Evolutionary conservation across 2,329 filamentous ascomycete species (phyloP).

Genomic region (Alternaria gaisen): DNA sequence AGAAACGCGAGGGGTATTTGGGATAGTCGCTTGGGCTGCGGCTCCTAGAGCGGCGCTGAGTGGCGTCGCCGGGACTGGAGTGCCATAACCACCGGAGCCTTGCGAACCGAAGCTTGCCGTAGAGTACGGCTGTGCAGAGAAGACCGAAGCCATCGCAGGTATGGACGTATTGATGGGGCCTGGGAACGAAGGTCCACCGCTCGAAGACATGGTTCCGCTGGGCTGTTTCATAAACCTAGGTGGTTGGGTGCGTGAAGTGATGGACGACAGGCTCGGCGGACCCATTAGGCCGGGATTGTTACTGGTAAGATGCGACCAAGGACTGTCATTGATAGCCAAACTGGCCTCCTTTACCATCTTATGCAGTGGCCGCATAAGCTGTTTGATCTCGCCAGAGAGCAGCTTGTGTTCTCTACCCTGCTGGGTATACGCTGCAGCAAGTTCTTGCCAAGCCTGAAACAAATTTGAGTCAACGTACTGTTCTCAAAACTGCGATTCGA

Average conservation of each 20-base stretch:
- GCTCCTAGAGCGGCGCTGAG: conserved; percentile 89
- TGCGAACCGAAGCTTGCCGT: conserved; percentile 38
- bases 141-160: conserved; percentile 39
- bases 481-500: conserved; percentile 16
- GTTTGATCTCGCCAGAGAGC: conserved; percentile 71
- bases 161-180: conserved; percentile 50
- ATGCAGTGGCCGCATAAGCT: conserved; percentile 81
- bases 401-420: conserved; percentile 56
- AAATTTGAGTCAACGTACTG: conserved; percentile 43
- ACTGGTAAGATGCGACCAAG: conserved; percentile 66
- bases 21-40: conserved; percentile 88
- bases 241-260: conserved; percentile 47
- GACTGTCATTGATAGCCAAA: conserved; percentile 72
- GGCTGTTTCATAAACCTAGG: conserved; percentile 42
- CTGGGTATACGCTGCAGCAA: conserved; percentile 58
- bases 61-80: conserved; percentile 81
- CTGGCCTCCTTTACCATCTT: conserved; percentile 82
- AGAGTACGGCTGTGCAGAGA: conserved; percentile 39
- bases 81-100: conserved; percentile 57
- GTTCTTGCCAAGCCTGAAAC: conserved; percentile 69
- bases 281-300: conserved; percentile 40
- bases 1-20: conserved; percentile 60
- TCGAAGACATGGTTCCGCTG: conserved; percentile 33
- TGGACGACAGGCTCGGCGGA: conserved; percentile 45
- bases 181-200: conserved; percentile 41